Base-by-base conservation (phyloP, 2,329 filamentous ascomycete genomes). In the Metarhizium brunneum region DNA sequence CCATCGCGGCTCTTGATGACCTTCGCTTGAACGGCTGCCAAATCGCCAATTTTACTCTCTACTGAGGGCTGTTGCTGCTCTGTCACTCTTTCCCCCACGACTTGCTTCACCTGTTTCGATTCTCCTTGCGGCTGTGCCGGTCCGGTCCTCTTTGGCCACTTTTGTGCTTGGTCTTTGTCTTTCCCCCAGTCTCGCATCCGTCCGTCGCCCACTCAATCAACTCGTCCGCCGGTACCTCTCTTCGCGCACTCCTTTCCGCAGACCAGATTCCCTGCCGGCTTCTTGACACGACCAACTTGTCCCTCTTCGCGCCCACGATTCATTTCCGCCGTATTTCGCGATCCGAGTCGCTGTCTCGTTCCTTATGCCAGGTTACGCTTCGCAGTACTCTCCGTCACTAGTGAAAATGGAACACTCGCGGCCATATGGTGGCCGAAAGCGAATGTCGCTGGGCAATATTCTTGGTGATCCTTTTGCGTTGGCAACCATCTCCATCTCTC, bases 401-500 rank as follows among this genome's bases (percentile, higher is more conserved):
- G 78, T 76, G 73, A 91, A 90, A 85, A 90, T 90, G 87, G 87
- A 91, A 78, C 78, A 83, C 69, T 81, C 81, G 62, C 79, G 82
- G 68, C 75, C 66, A 62, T 81, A 84, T 67, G 76, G 76, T 67
- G 74, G 78, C 69, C 77, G 80, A 66, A 86, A 96, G 72, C 87
- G 56, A 47, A 25, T 56, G 18, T 58, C 56, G 7, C 73, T 92
- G 71, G 88, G 88, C 69, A 95, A 96, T 73, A 91, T 99, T 65
- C 80, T 96, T 59, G 94, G 94, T 65, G 92, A 99, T 74, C 94
- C 94, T 6, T 97, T 99, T 73, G 92, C 92, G 58, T 82, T 99
- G 58, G 91, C 92, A 55, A 97, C 94, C 40, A 84, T 95, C 61
- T 96, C 92, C 56, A 96, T 97, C 71, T 84, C 88, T 60, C 79